These are phyloP conservation scores for Penicillium brasilianum DNA, from an alignment of 2,329 filamentous ascomycete species.

Conservation along the genomic window DNA sequence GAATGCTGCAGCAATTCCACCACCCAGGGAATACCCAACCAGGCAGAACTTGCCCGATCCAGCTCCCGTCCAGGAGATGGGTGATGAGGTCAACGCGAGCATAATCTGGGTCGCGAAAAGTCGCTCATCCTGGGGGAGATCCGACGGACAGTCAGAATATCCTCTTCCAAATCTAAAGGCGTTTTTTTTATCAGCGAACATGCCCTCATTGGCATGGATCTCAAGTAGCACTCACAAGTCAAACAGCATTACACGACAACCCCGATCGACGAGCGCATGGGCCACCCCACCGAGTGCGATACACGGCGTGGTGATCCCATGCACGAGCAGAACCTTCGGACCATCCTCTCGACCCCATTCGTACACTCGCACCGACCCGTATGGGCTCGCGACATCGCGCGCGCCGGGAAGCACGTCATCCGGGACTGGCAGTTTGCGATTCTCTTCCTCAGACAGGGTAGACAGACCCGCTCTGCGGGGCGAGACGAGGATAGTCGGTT, in stretches of 20 bases:
- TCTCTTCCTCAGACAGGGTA: conserved; percentile 43
- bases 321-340: conserved; percentile 74
- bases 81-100: conserved; percentile 71
- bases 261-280: conserved; percentile 65
- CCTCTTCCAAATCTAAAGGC: conserved; percentile 65
- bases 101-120: conserved; percentile 76
- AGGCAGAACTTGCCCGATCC: conserved; percentile 66
- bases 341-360: conserved; percentile 79
- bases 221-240: conserved; percentile 53
- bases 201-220: background rate
- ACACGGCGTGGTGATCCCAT: conserved; percentile 81
- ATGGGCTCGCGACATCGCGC: conserved; percentile 65
- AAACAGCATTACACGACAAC: conserved; percentile 80
- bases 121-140: conserved; percentile 72
- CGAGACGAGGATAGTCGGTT: conserved; percentile 38
- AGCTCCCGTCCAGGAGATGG: conserved; percentile 66
- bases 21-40: conserved; percentile 80
- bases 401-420: conserved; percentile 66
- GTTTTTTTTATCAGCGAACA: background rate
- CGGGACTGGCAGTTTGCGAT: conserved; percentile 64
- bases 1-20: conserved; percentile 73
- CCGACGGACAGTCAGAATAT: conserved; percentile 71
- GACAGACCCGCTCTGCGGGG: conserved; percentile 44
- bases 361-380: conserved; percentile 74
- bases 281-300: conserved; percentile 71